Percentiles rank a stretch among this genome's conserved stretches.
Evolutionary conservation across 768 basidiomycete species (phyloP).

Genomic region (Gymnopilus junonius): DNA sequence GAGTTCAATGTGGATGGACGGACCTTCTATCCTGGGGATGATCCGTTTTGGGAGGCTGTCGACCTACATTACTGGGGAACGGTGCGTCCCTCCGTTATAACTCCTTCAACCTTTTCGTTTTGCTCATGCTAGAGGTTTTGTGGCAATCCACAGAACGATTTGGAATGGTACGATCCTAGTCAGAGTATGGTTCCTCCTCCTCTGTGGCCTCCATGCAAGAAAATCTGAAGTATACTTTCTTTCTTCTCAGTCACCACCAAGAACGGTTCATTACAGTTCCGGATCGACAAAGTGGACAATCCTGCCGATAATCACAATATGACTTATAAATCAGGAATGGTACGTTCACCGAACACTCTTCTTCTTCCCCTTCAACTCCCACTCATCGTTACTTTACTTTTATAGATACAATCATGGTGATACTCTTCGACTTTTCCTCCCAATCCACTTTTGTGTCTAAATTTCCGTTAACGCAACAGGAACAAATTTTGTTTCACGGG

Average conservation of each 20-base stretch:
- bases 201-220: neutral
- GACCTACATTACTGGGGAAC: slow-evolving; percentile 64
- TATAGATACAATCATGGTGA: slow-evolving; percentile 36
- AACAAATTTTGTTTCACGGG: slow-evolving; percentile 72
- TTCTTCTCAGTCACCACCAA: slow-evolving; percentile 62
- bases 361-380: neutral
- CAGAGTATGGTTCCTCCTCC: slow-evolving; percentile 23
- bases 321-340: slow-evolving; percentile 53
- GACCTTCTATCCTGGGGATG: slow-evolving; percentile 62
- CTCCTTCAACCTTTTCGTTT: neutral
- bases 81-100: slow-evolving; percentile 30
- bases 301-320: slow-evolving; percentile 56
- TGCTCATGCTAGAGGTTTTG: neutral
- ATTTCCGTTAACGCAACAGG: slow-evolving; percentile 24
- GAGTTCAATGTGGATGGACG: slow-evolving; percentile 73
- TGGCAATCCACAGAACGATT: slow-evolving; percentile 54
- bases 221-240: neutral
- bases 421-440: neutral
- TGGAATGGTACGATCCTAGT: slow-evolving; percentile 73
- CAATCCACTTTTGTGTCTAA: neutral
- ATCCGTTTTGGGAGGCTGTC: slow-evolving; percentile 55
- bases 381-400: too few relatives aligned
- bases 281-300: slow-evolving; percentile 50
- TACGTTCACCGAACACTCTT: slow-evolving; percentile 30
- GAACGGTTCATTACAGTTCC: slow-evolving; percentile 70